Evolutionary conservation across 2,329 filamentous ascomycete genomes (phyloP), one percentile per base, ranked within the genome.

Genomic region (Talaromyces sp.): DNA sequence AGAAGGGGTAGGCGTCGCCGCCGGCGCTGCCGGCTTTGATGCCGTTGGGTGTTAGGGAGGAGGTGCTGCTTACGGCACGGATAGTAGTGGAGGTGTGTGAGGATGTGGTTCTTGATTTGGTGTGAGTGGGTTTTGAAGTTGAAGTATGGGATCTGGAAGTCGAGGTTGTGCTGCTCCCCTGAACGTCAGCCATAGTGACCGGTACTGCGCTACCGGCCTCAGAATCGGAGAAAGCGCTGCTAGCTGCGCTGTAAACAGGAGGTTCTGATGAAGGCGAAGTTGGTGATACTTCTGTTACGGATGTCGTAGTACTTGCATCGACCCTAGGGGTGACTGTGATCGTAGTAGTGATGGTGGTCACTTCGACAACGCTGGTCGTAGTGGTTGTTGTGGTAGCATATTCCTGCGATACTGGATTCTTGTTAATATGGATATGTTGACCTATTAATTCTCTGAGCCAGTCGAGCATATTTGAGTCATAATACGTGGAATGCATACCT

Each of bases 21-120:
- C 61, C 61, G n/a, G 61, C 50, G 43, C 61, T 63, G 37, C 61
- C 61, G 48, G 61, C 61, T 37, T 63, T 63, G 52, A 57, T 63
- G 39, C 50, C 50, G 50, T 63, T 63, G 39, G 61, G 61, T 6
- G 61, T 63, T 22, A 63, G 10, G 31, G 50, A 22, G 31, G 50
- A 22, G 50, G 16, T 54, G 50, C 50, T 54, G 27, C 14, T 54
- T 31, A 33, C 2, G 2, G 22, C 11, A n/a, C 6, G 27, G 10
- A 8, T 35, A 31, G 16, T n/a, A 16, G 22, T 16, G 22, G 24
- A 7, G 5, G 22, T 27, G 10, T 27, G 47, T n/a, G 13, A 37
- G 35, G 47, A 50, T 13, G 47, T 33, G 24, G 48, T 27, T 27
- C 27, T 27, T 27, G 27, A 27, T 27, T 27, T 27, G 27, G 27